These are phyloP conservation scores for Rhazya stricta DNA, from an alignment of 257 asterid species.

Conservation along the genomic window DNA sequence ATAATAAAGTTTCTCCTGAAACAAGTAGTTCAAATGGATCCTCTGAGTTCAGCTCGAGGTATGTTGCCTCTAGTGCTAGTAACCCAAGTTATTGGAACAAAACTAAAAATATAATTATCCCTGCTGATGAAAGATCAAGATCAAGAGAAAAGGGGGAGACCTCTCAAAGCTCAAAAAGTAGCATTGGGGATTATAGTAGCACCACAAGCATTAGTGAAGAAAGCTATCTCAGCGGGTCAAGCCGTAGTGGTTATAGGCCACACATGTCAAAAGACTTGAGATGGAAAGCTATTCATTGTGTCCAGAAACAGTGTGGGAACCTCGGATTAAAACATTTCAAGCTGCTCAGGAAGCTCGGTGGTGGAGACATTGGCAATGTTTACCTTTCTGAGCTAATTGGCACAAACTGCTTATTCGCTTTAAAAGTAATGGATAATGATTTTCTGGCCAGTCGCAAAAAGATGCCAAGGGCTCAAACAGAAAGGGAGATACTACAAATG, in stretches of 20 bases:
- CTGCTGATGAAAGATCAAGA: slow-evolving; percentile 43
- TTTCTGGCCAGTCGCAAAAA: slow-evolving; percentile 54
- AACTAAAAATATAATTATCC: slow-evolving; percentile 34
- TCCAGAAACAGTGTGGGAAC: slow-evolving; percentile 55
- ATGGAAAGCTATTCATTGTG: slow-evolving; percentile 76
- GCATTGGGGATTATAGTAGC: slow-evolving; percentile 74
- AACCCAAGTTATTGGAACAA: slow-evolving; percentile 23
- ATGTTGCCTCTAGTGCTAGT: slow-evolving; percentile 22
- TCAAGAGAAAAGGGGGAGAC: slow-evolving; percentile 60
- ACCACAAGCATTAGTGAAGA: slow-evolving; percentile 73
- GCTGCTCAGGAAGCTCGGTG: slow-evolving; percentile 69
- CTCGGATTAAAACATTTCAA: slow-evolving; percentile 63
- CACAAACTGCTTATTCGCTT: slow-evolving; percentile 63
- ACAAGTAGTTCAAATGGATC: slow-evolving; percentile 27
- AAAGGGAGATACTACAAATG: slow-evolving; percentile 75
- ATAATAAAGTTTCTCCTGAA: slow-evolving; percentile 32
- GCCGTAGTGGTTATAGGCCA: slow-evolving; percentile 63
- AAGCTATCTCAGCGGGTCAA: slow-evolving; percentile 59
- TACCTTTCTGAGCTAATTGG: slow-evolving; percentile 79
- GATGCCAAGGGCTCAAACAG: slow-evolving; percentile 68
- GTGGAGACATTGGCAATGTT: slow-evolving; percentile 82
- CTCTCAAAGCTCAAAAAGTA: slow-evolving; percentile 76
- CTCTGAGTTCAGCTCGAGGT: slow-evolving; percentile 24
- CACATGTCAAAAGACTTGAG: slow-evolving; percentile 81
- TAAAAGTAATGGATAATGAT: slow-evolving; percentile 76